phyloP scores from a whole-genome alignment of 345 rosid genomes.

The Syzygium aqueum region DNA sequence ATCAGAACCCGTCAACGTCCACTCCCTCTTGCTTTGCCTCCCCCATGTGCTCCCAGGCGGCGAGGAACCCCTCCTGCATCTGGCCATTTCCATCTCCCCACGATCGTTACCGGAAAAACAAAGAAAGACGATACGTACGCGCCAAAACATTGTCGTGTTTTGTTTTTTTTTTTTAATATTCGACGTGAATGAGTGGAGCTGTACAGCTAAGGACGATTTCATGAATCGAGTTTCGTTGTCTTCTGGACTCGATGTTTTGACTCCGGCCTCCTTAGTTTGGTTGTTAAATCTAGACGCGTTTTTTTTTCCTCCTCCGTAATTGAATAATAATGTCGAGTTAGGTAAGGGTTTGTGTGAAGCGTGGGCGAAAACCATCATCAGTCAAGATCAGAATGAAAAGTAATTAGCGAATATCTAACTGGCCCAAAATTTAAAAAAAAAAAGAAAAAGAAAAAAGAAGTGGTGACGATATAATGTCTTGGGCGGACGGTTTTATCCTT shows the following conservation, averaged over 20 bases:
- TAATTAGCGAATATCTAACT: background rate
- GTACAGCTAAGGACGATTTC: background rate
- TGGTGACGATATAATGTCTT: background rate
- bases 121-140: background rate
- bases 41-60: background rate
- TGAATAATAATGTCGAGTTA: background rate
- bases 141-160: background rate
- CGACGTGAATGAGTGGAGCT: background rate
- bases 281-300: background rate
- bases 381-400: background rate
- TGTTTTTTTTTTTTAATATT: rapidly evolving
- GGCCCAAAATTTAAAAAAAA: background rate
- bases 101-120: background rate
- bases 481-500: background rate
- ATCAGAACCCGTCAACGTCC: background rate
- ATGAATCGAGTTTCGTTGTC: background rate
- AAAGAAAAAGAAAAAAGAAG: background rate
- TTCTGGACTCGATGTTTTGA: background rate
- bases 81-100: background rate
- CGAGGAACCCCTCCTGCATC: background rate
- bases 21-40: background rate
- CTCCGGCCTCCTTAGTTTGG: background rate
- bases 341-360: background rate
- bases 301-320: background rate
- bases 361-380: background rate